Conservation (phyloP, 2,329 filamentous ascomycete genomes). For the Penicillium sp. region DNA sequence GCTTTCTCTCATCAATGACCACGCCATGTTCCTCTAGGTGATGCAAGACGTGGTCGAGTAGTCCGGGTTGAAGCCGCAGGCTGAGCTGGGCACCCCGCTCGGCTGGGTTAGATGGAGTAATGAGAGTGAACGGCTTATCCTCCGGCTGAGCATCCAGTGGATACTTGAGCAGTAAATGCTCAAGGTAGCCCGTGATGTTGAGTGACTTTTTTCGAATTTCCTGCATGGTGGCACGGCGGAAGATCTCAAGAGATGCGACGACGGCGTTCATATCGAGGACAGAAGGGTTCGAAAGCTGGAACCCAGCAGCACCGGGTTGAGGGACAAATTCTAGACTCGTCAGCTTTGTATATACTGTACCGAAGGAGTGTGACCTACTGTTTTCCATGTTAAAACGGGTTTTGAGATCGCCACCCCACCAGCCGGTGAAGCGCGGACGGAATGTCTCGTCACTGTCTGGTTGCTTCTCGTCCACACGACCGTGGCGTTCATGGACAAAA, state of each 20-base stretch:
- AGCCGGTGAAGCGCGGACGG: conserved; percentile 69
- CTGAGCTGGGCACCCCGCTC: conserved; percentile 79
- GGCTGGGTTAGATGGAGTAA: conserved; percentile 67
- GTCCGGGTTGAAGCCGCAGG: conserved; percentile 63
- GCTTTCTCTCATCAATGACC: conserved; percentile 78
- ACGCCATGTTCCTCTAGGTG: conserved; percentile 67
- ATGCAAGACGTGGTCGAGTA: conserved; percentile 67
- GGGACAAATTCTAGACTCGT: conserved; percentile 61
- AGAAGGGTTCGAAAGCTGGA: conserved; percentile 80
- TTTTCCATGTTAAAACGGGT: conserved; percentile 83
- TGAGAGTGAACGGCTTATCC: conserved; percentile 54
- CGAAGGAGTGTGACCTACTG: conserved; percentile 30
- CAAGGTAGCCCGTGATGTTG: conserved; percentile 72
- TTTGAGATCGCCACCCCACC: conserved; percentile 81
- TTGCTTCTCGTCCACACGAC: conserved; percentile 42
- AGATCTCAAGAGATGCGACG: conserved; percentile 69
- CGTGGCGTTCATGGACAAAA: conserved; percentile 77
- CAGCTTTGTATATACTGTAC: conserved; percentile 1
- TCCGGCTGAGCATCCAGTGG: conserved; percentile 28
- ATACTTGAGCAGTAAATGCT: conserved; percentile 58
- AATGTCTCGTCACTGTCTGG: conserved; percentile 49
- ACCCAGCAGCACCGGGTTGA: conserved; percentile 74
- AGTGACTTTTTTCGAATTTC: conserved; percentile 69
- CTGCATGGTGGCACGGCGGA: conserved; percentile 67
- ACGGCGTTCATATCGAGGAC: conserved; percentile 76